A percentile compares a stretch with the other conserved stretches of the same genome.
phyloP scores from a whole-genome alignment of 2,329 filamentous ascomycete species.

The Exophiala alcalophila region DNA sequence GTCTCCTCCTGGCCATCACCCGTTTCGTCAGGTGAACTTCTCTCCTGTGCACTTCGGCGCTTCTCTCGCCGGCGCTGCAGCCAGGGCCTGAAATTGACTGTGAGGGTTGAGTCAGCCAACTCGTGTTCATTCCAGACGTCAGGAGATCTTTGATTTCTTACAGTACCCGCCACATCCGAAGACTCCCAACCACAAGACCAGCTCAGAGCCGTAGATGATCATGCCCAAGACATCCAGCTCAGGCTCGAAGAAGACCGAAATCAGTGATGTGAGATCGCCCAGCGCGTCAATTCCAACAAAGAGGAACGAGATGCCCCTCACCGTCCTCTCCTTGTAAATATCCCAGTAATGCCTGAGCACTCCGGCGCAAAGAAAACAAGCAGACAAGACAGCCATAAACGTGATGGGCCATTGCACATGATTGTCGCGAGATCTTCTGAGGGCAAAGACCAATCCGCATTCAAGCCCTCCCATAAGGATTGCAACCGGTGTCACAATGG shows the following conservation, averaged over 20 bases:
- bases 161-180: conserved; percentile 65
- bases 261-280: conserved; percentile 64
- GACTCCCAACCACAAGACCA: conserved; percentile 65
- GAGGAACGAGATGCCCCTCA: conserved; percentile 68
- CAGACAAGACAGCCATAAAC: conserved; percentile 65
- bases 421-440: conserved; percentile 46
- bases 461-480: conserved; percentile 59
- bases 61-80: conserved; percentile 39
- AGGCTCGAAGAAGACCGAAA: conserved; percentile 62
- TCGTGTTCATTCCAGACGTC: conserved; percentile 1
- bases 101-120: conserved; percentile 14
- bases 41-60: conserved; percentile 24
- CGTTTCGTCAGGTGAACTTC: conserved; percentile 14
- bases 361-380: conserved; percentile 61
- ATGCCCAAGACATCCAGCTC: conserved; percentile 60
- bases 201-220: conserved; percentile 64
- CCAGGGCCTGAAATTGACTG: conserved; percentile 58
- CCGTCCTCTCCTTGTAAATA: conserved; percentile 63
- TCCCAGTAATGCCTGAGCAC: conserved; percentile 68
- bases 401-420: conserved; percentile 60
- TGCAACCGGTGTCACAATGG: conserved; percentile 52
- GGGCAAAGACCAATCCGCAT: conserved; percentile 57
- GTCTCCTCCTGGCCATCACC: conserved; percentile 23
- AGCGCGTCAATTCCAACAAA: conserved; percentile 69
- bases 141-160: conserved; percentile 14